phyloP scores from a whole-genome alignment of 306 rosid species.

The Cucumis melo region DNA sequence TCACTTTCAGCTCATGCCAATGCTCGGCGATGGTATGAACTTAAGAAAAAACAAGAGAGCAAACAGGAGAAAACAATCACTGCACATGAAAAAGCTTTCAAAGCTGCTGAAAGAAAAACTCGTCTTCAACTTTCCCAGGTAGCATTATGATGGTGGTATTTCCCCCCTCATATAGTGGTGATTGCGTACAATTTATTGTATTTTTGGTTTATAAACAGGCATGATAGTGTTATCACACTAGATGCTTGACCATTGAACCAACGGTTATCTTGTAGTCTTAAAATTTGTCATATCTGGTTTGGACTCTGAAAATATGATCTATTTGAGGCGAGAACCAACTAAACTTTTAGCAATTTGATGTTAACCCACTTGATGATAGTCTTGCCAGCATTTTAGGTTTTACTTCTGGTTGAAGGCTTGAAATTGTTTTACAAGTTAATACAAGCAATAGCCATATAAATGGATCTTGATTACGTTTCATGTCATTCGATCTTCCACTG shows the following conservation, averaged over 20 bases:
- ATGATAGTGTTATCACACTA: background rate
- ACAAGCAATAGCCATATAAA: background rate
- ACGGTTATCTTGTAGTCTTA: background rate
- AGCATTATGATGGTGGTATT: slow-evolving; percentile 10
- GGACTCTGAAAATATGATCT: background rate
- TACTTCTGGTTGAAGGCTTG: background rate
- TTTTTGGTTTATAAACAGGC: slow-evolving; percentile 7
- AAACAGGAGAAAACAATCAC: slow-evolving; percentile 88
- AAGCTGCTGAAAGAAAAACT: slow-evolving; percentile 96
- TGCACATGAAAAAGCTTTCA: slow-evolving; percentile 93
- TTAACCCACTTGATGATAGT: background rate
- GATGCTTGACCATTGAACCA: background rate
- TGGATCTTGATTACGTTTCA: background rate
- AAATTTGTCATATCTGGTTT: background rate
- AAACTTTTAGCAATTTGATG: background rate
- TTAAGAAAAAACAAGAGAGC: slow-evolving; percentile 87
- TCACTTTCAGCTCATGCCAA: slow-evolving; percentile 93
- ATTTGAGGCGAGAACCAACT: background rate
- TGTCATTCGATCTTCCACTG: background rate
- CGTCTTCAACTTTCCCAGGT: slow-evolving; percentile 90
- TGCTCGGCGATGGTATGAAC: slow-evolving; percentile 91
- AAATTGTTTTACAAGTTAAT: background rate
- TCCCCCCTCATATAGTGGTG: slow-evolving; percentile 5
- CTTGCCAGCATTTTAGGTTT: background rate
- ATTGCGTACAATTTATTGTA: background rate